phyloP scores from a whole-genome alignment of 1,284 basidiomycete species.

The Ceratobasidium sp. region DNA sequence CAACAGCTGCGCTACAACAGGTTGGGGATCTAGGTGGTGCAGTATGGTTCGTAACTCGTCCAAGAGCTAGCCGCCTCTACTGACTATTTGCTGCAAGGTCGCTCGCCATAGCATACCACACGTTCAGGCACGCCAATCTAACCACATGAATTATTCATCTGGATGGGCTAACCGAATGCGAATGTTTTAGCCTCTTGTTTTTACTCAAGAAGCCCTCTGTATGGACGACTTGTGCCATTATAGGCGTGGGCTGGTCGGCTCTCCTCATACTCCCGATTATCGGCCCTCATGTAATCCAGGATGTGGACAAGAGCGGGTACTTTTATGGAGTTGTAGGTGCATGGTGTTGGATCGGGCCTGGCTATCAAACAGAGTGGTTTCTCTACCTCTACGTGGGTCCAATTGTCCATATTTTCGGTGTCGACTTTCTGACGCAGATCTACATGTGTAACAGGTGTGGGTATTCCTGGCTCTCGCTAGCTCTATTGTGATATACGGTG shows the following conservation, averaged over 20 bases:
- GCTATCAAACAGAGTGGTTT: constrained; percentile 18
- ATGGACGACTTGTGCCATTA: no score
- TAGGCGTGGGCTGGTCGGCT: no score
- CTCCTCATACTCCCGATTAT: constrained; percentile 8
- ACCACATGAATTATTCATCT: no score
- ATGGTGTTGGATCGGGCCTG: constrained; percentile 36
- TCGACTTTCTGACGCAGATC: background rate
- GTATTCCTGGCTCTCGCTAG: no score
- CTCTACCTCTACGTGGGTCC: constrained; percentile 23
- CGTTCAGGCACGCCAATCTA: no score
- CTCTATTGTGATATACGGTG: no score
- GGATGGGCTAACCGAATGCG: no score
- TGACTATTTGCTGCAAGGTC: background rate
- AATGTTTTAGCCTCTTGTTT: no score
- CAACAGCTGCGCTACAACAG: background rate
- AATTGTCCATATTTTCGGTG: background rate
- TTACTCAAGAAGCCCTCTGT: no score
- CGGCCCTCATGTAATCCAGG: constrained; percentile 15
- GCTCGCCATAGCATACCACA: no score
- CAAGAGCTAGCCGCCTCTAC: background rate
- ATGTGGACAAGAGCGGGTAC: constrained; percentile 2
- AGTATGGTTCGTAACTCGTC: constrained; percentile 5
- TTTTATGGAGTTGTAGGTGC: constrained; percentile 35
- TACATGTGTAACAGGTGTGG: constrained; percentile 16
- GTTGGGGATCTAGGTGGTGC: constrained; percentile 16